Conservation (phyloP, 371 early-diverging fungal genomes). For the Mortierella sp. region DNA sequence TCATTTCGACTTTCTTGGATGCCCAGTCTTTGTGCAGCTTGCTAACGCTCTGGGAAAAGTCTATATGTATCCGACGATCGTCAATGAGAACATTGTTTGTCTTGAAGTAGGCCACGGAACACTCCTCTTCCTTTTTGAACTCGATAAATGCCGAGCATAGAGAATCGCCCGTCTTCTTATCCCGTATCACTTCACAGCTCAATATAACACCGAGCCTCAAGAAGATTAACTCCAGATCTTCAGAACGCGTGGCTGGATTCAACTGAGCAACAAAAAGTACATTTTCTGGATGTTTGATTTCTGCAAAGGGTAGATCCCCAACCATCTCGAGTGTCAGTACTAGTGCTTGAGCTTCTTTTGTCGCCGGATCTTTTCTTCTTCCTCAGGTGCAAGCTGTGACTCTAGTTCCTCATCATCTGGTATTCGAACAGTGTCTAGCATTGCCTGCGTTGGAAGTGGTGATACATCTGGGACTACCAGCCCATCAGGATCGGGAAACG, state of each 20-base stretch:
- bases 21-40: constrained; percentile 86
- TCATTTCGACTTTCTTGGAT: constrained; percentile 57
- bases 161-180: constrained; percentile 86
- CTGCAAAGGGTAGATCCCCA: constrained; percentile 97
- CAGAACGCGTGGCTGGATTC: constrained; percentile 93
- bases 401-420: constrained; percentile 89
- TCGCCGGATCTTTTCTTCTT: constrained; percentile 73
- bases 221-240: constrained; percentile 94
- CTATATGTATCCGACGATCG: constrained; percentile 96
- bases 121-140: constrained; percentile 88
- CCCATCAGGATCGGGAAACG: constrained; percentile 89
- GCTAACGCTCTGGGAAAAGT: constrained; percentile 97
- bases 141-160: constrained; percentile 97
- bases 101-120: constrained; percentile 94
- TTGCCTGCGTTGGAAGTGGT: constrained; percentile 86
- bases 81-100: constrained; percentile 95
- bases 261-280: constrained; percentile 97
- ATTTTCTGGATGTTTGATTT: constrained; percentile 97
- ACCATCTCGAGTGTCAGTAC: constrained; percentile 98
- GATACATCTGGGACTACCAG: constrained; percentile 80
- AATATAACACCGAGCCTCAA: constrained; percentile 91
- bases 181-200: constrained; percentile 94
- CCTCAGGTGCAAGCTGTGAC: constrained; percentile 76
- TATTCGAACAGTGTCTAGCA: constrained; percentile 81
- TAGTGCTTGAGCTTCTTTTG: constrained; percentile 89